These are phyloP conservation scores for Tuber indicum DNA, from an alignment of 495 filamentous ascomycete genomes.

Conservation along the genomic window DNA sequence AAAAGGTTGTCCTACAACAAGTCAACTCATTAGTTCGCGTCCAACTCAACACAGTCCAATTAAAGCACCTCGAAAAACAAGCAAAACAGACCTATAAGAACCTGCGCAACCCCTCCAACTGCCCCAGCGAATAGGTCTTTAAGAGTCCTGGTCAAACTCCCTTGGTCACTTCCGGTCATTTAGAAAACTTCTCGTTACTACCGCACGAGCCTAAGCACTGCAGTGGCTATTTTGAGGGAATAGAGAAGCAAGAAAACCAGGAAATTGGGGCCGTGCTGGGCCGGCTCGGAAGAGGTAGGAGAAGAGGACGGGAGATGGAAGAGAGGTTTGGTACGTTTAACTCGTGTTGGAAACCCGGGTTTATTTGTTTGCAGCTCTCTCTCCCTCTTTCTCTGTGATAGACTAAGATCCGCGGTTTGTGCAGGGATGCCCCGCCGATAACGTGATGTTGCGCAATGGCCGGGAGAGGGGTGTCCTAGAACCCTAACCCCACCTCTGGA, in stretches of 20 bases:
- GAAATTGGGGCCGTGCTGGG: not conserved
- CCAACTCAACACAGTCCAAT: slow-evolving; percentile 1
- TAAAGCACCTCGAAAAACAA: not conserved
- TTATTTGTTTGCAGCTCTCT: not conserved
- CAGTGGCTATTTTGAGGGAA: not conserved
- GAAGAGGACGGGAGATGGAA: not conserved
- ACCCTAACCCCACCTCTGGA: not conserved
- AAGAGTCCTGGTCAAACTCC: slow-evolving; percentile 49
- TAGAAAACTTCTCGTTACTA: not conserved
- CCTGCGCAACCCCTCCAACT: slow-evolving; percentile 86
- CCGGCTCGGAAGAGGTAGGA: not conserved
- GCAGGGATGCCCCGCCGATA: not conserved
- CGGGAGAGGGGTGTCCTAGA: not conserved
- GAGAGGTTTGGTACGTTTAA: not conserved
- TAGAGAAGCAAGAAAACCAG: not conserved
- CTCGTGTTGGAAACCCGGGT: not conserved
- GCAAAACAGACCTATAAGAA: slow-evolving; percentile 71
- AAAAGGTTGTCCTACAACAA: slow-evolving; percentile 76
- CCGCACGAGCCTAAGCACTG: not conserved
- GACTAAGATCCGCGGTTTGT: not conserved
- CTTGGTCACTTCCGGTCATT: slow-evolving; percentile 26
- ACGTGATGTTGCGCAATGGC: not conserved
- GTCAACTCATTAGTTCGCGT: slow-evolving; percentile 10
- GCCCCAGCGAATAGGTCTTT: slow-evolving; percentile 93
- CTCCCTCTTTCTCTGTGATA: not conserved